Percentiles rank a stretch among this genome's conserved stretches.
These are phyloP conservation scores for Fusarium guadeloupense DNA, from an alignment of 2,329 filamentous ascomycete genomes.

Conservation along the genomic window DNA sequence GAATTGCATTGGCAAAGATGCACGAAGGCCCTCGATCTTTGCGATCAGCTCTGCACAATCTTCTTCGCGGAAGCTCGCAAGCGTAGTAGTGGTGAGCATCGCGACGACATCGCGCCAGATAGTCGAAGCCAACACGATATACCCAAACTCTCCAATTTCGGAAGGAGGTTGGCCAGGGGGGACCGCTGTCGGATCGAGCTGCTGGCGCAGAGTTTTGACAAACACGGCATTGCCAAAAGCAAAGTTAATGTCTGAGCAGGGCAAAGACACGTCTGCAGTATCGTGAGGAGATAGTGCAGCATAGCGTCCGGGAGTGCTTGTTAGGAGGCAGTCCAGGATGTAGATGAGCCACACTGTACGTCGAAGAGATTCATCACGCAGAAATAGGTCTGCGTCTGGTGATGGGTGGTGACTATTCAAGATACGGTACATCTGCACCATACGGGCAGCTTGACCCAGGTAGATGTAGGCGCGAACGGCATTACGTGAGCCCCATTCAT, in stretches of 20 bases:
- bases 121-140: conserved; percentile 68
- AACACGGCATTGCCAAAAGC: conserved; percentile 68
- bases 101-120: conserved; percentile 70
- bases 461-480: conserved; percentile 71
- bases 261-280: conserved; percentile 64
- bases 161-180: conserved; percentile 51
- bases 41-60: conserved; percentile 61
- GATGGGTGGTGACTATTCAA: conserved; percentile 63
- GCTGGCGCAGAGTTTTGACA: conserved; percentile 63
- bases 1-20: conserved; percentile 66
- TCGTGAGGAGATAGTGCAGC: conserved; percentile 65
- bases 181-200: conserved; percentile 50
- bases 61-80: conserved; percentile 63
- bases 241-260: conserved; percentile 70
- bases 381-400: conserved; percentile 65
- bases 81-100: conserved; percentile 65
- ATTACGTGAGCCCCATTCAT: conserved; percentile 70
- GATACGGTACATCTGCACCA: conserved; percentile 71
- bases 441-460: conserved; percentile 69
- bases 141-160: conserved; percentile 69
- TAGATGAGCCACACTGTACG: conserved; percentile 71
- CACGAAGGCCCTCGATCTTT: conserved; percentile 65
- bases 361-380: conserved; percentile 69
- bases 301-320: conserved; percentile 68
- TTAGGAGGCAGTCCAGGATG: conserved; percentile 69